Evolutionary conservation across 2,329 filamentous ascomycete species (phyloP).

Genomic region (Fusarium lyarnte): DNA sequence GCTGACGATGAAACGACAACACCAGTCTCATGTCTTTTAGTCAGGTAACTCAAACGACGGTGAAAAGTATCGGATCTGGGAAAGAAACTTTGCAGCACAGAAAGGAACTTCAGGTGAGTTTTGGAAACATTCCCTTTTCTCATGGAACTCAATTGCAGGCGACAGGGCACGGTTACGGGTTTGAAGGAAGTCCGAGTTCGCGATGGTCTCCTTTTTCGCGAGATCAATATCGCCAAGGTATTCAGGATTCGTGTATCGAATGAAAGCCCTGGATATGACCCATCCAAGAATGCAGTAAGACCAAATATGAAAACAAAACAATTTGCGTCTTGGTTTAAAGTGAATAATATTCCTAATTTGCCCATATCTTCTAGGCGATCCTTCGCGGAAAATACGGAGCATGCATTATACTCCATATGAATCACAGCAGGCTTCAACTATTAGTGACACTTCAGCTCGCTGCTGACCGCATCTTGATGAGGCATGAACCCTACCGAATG

Average conservation of each 20-base stretch:
- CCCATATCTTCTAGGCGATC: background rate
- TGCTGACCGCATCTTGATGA: slow-evolving; percentile 33
- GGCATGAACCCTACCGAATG: slow-evolving; percentile 22
- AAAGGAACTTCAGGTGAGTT: background rate
- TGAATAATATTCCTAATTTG: background rate
- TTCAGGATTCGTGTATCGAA: background rate
- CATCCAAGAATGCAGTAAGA: background rate
- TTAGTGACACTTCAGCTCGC: slow-evolving; percentile 13
- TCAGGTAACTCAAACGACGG: slow-evolving; percentile 6
- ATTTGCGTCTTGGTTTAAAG: background rate
- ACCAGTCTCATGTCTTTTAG: background rate
- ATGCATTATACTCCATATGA: background rate
- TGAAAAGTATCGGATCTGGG: background rate
- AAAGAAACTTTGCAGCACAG: background rate
- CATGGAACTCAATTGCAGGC: background rate
- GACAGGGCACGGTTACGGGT: background rate
- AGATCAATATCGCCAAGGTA: background rate
- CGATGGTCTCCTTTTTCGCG: background rate
- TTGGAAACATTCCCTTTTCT: background rate
- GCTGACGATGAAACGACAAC: slow-evolving; percentile 27
- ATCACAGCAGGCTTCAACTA: background rate
- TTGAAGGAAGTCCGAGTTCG: background rate
- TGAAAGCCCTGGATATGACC: background rate
- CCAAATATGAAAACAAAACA: background rate
- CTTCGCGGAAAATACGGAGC: background rate